These are phyloP conservation scores for Phaeosphaeria sp. DNA, from an alignment of 2,329 filamentous ascomycete species.

Conservation along the genomic window DNA sequence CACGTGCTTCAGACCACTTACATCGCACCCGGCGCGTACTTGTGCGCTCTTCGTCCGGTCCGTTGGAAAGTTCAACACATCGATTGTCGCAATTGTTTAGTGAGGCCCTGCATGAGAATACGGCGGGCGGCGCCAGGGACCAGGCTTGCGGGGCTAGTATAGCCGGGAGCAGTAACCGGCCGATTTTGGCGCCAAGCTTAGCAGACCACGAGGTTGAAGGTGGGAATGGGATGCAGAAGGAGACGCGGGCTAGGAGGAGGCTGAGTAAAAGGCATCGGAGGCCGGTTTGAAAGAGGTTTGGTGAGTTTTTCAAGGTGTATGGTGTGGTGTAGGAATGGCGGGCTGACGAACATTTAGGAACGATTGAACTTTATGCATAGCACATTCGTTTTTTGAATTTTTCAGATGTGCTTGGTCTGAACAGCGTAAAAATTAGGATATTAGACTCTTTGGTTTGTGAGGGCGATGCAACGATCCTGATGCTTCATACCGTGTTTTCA, in stretches of 20 bases:
- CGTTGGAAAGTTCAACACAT: conserved; percentile 14
- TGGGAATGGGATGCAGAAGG: conserved; percentile 11
- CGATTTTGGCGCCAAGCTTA: conserved; percentile 23
- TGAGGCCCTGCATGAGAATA: background rate
- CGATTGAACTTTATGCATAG: no score
- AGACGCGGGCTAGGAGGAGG: conserved; percentile 13
- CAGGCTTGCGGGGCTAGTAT: conserved; percentile 18
- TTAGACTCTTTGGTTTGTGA: no score
- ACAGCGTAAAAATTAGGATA: no score
- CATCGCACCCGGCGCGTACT: conserved; percentile 31
- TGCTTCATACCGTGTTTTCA: no score
- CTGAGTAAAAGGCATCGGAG: conserved; percentile 30
- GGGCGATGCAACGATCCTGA: no score
- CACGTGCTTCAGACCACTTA: conserved; percentile 16
- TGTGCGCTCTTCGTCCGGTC: conserved; percentile 13
- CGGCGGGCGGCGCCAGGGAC: background rate
- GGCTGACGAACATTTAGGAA: no score
- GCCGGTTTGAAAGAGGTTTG: conserved; percentile 8
- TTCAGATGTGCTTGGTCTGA: no score
- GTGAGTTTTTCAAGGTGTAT: no score
- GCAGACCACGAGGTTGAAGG: conserved; percentile 11
- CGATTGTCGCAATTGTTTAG: conserved; percentile 1
- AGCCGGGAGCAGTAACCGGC: conserved; percentile 24
- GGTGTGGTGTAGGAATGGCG: no score
- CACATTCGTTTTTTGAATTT: no score